Evolutionary conservation across 805 yeast species (phyloP).

Genomic region (Schizosaccharomyces cryophilus): DNA sequence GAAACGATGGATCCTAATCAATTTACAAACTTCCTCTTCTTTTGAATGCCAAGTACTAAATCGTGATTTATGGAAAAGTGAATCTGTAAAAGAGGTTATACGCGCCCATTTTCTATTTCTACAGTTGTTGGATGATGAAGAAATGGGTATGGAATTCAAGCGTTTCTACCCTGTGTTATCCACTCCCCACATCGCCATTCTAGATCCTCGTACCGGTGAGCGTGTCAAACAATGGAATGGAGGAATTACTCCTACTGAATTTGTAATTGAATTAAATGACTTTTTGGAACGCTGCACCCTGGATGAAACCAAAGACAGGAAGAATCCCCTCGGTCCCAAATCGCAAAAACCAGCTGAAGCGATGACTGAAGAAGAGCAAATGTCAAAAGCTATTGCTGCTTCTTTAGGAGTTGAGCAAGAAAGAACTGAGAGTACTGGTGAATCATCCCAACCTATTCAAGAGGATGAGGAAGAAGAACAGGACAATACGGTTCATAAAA

Average conservation of each 20-base stretch:
- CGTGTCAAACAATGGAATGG: constrained; percentile 51
- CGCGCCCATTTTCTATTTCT: constrained; percentile 51
- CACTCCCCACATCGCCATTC: constrained; percentile 63
- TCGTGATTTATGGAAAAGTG: constrained; percentile 76
- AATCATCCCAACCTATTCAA: constrained; percentile 1
- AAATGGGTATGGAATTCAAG: constrained; percentile 43
- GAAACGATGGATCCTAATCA: constrained; percentile 63
- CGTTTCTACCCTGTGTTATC: constrained; percentile 44
- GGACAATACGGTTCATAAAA: constrained; percentile 21
- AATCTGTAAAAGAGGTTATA: constrained; percentile 37
- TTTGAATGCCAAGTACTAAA: constrained; percentile 76
- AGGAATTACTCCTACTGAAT: constrained; percentile 11
- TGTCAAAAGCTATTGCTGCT: constrained; percentile 47
- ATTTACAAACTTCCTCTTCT: constrained; percentile 65
- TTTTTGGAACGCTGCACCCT: constrained; percentile 45
- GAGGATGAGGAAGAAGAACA: constrained; percentile 6
- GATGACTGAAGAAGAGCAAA: constrained; percentile 65
- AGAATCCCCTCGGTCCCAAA: constrained; percentile 29
- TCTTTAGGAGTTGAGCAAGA: constrained; percentile 21
- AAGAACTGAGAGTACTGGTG: constrained; percentile 5
- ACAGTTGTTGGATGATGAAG: constrained; percentile 62
- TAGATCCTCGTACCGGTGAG: constrained; percentile 93
- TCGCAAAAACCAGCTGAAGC: constrained; percentile 23
- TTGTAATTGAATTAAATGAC: constrained; percentile 20
- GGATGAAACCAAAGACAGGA: constrained; percentile 24